phyloP scores from a whole-genome alignment of 768 basidiomycete genomes.

The Amanita subjunquillea region DNA sequence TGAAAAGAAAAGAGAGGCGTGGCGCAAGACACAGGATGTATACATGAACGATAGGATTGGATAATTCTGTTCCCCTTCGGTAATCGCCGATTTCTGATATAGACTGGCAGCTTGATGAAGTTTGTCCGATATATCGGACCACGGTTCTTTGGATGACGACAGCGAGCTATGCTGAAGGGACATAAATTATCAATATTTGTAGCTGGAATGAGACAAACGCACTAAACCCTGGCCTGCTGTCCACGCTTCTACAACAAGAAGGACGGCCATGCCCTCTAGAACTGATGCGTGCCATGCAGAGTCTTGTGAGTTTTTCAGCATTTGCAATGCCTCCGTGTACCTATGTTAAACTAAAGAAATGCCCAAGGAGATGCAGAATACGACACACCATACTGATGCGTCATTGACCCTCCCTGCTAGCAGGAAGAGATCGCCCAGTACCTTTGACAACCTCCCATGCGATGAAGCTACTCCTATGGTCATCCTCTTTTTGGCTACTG shows the following conservation, averaged over 20 bases:
- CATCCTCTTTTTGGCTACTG: slow-evolving; percentile 48
- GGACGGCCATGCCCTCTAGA: slow-evolving; percentile 76
- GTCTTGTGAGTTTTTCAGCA: slow-evolving; percentile 72
- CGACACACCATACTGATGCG: slow-evolving; percentile 65
- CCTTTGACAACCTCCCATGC: slow-evolving; percentile 79
- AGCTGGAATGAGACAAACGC: slow-evolving; percentile 20
- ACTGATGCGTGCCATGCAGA: slow-evolving; percentile 84
- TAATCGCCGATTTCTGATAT: slow-evolving; percentile 49
- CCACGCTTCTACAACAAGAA: slow-evolving; percentile 80
- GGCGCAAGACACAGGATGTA: slow-evolving; percentile 57
- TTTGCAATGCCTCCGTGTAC: slow-evolving; percentile 76
- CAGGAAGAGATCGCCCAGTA: slow-evolving; percentile 82
- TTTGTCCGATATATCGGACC: slow-evolving; percentile 68
- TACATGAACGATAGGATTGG: slow-evolving; percentile 63
- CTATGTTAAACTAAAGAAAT: slow-evolving; percentile 26
- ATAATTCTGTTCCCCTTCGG: slow-evolving; percentile 47
- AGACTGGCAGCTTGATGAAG: slow-evolving; percentile 52
- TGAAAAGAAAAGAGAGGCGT: slow-evolving; percentile 63
- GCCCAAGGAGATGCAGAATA: background rate
- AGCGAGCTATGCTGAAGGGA: slow-evolving; percentile 42
- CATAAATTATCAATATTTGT: background rate
- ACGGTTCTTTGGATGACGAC: slow-evolving; percentile 51
- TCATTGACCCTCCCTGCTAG: slow-evolving; percentile 81
- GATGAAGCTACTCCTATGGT: slow-evolving; percentile 62
- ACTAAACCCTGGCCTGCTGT: slow-evolving; percentile 63